Conservation (phyloP, 2,329 filamentous ascomycete genomes). For the Arthrobotrys entomopaga region DNA sequence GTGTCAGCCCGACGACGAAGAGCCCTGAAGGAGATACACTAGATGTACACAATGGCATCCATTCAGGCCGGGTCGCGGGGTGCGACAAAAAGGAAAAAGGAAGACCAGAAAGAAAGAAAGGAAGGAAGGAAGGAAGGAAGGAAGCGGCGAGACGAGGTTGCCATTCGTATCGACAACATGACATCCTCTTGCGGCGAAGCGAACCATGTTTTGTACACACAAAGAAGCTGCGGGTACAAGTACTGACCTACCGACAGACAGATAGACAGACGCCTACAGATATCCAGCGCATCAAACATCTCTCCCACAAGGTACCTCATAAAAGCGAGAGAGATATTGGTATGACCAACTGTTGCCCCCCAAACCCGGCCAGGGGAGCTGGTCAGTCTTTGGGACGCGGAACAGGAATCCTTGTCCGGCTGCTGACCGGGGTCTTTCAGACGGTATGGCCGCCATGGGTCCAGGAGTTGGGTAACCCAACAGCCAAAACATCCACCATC, state of each 20-base stretch:
- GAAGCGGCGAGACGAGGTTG: neutral
- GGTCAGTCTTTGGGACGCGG: constrained; percentile 45
- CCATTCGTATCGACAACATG: too few relatives aligned
- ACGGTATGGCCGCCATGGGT: constrained; percentile 46
- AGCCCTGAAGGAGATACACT: too few relatives aligned
- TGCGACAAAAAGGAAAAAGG: too few relatives aligned
- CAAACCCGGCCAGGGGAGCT: constrained; percentile 49
- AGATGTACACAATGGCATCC: neutral
- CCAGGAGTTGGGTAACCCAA: constrained; percentile 43
- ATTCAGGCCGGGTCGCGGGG: neutral
- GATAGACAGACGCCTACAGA: constrained; percentile 30
- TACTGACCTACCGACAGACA: constrained; percentile 1
- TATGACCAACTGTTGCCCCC: constrained; percentile 48
- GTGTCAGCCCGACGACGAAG: neutral
- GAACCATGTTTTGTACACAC: neutral
- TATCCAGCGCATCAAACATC: constrained; percentile 39
- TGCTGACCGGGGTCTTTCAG: constrained; percentile 45
- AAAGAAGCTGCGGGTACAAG: constrained; percentile 12
- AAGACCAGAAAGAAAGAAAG: neutral
- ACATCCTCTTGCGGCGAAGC: too few relatives aligned
- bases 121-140: neutral
- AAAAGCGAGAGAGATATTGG: constrained; percentile 15
- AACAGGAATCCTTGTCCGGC: constrained; percentile 42
- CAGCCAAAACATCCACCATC: constrained; percentile 13
- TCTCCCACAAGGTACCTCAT: too few relatives aligned